A percentile compares a stretch with the other conserved stretches of the same genome.
Conservation (phyloP, 139 green algal species). For the Chlorella sp. region DNA sequence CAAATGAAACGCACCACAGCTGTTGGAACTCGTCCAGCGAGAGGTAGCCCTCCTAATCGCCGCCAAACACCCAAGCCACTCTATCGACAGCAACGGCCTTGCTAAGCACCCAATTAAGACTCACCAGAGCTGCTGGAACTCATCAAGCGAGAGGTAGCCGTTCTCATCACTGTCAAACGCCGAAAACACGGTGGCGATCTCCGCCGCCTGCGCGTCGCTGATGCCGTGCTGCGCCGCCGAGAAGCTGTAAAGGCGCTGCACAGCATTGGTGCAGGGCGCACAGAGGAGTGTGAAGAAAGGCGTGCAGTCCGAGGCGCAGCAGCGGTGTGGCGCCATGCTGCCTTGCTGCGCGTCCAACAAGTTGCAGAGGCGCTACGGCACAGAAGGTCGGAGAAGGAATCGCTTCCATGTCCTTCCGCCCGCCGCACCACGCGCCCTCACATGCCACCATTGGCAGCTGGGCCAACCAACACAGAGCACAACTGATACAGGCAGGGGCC, state of each 20-base stretch:
- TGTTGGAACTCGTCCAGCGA: constrained; percentile 5
- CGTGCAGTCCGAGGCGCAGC: background rate
- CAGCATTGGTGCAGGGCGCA: background rate
- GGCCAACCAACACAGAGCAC: no score
- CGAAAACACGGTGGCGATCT: constrained; percentile 69
- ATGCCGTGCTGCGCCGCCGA: constrained; percentile 63
- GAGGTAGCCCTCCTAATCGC: background rate
- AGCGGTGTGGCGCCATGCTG: no score
- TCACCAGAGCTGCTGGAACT: constrained; percentile 66
- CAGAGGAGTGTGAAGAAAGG: background rate
- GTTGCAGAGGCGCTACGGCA: no score
- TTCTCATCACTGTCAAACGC: constrained; percentile 51
- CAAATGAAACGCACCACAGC: background rate
- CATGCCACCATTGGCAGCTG: no score
- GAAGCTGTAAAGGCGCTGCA: constrained; percentile 69
- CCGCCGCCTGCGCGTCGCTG: constrained; percentile 62
- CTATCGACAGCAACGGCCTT: background rate
- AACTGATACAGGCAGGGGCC: no score
- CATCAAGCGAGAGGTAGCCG: constrained; percentile 57
- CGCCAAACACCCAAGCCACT: background rate
- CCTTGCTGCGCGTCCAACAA: no score
- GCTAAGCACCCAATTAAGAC: background rate
- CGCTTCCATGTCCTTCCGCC: no score
- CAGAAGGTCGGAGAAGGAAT: no score
- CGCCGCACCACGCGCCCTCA: no score